Base-by-base conservation (phyloP, 768 basidiomycete species). In the Serendipita vermifera region DNA sequence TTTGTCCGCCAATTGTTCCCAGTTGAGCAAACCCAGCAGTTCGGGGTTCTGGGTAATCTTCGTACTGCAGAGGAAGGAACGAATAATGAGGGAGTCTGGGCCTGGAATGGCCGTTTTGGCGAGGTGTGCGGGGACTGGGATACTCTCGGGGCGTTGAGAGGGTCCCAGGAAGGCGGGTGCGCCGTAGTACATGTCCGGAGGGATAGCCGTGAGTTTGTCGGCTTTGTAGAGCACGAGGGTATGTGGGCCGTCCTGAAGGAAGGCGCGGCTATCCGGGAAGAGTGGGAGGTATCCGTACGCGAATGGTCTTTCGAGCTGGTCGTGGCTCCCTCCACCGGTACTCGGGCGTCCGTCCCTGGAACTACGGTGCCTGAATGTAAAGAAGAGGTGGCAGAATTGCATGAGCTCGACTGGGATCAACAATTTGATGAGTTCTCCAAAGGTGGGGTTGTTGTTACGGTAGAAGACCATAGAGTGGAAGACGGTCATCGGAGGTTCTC, bases 281-380 rank as follows among this genome's bases (percentile, higher is more conserved):
- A 98, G 73, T 0, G 93, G 94, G 40, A 94, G 80, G 66, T 85
- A 96, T 2, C 85, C 90, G 63, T 94, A 96, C 1, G 91, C 94
- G 62, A 93, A 97, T 0, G 90, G 85, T 27, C 78, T 76, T 40
- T 93, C 91, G 71, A 64, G 2, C 63, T 64, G 27, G 48, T 79
- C 76, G 41, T 73, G 69, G 11, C 75, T 76, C 39, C 70, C 71
- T 33, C 13, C 26, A 26, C 41, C 26, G 29, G 17, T 63, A 84
- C 7, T 59, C 26, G 57, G 55, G 20, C 35, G 22, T 13, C 41
- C 55, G 33, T 59, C 59, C 54, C 55, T 62, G 33, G 55, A 56
- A 13, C 53, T 62, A 20, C 71, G 83, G 64, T 89, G 83, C 36
- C 87, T 80, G 70, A 97, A 93, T 0, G 89, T 89, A 71, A 98